Base-by-base conservation (phyloP, 805 yeast genomes). In the Lipomyces yamanashiensis region DNA sequence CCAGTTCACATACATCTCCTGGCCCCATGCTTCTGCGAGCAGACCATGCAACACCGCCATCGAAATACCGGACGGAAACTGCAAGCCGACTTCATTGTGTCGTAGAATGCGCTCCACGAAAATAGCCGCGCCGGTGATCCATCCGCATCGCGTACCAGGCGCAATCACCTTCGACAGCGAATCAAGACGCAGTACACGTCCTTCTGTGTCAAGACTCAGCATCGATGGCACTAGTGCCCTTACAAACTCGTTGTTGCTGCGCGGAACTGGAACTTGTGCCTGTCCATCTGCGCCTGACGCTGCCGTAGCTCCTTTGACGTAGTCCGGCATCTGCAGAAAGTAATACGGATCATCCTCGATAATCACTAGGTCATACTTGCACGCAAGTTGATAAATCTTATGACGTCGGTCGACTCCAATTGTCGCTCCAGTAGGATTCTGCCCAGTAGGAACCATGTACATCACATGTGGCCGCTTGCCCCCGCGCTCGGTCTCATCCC, bases 261-360 rank as follows among this genome's bases (percentile, higher is more conserved):
- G 78, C 77, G 75, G 80, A 72, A 78, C 80, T 58, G 62, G 76
- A 19, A 67, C 73, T 62, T 84, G 28, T 28, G 28, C 28, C 28
- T 28, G 28, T 28, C 28, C 28, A 28, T 28, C 28, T 5, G 28
- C 5, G 28, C 28, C 28, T 28, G 28, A 85, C 33, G 73, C 70
- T 28, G 84, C 37, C 19, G 54, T 58, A 17, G 79, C 49, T 21
- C 40, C 41, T 8, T 58, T 58, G 2, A 53, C 52, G 80, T 90
- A 95, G 54, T 82, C 74, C 64, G 89, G 93, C 96, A 93, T 91
- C 79, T 93, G 99, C 75, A 93, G 81, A 81, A 91, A 93, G 81
- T 90, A 93, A 85, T 93, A 93, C 60, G 99, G 99, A 79, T 95
- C 99, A 76, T 93, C 99, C 80, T 93, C 99, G 58, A 93, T 76